Base-by-base conservation (phyloP, 306 rosid genomes). In the Comarum palustre region DNA sequence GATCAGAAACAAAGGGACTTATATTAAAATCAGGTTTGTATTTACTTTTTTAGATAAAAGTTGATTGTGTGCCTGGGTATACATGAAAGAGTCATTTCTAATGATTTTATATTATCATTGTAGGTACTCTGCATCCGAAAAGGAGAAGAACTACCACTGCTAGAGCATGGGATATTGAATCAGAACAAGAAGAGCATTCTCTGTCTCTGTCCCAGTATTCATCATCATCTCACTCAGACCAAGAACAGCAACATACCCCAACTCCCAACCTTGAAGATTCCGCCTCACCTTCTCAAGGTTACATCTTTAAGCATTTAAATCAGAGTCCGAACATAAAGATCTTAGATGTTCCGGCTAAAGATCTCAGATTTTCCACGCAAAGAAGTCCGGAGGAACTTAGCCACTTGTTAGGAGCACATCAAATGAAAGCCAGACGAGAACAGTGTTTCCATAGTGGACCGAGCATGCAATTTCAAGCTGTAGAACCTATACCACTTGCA, bases 141-240 rank as follows among this genome's bases (percentile, higher is more conserved):
- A 88, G 86, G 82, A 87, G 88, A 84, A 85, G 95, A 84, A 88
- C 89, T 24, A 85, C 74, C 0, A 79, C 81, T 58, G 71, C 85
- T 4, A 89, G 86, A 81, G 83, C 77, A 62, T 86, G 84, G 89
- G 90, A 88, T 69, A 79, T 87, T 51, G 96, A 94, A 55, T 84
- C 90, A 29, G 99, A 91, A 73, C 96, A 87, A 78, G 99, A 94
- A 89, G 99, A 94, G 76, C 99, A 91, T 80, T 94, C 99, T 61
- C 84, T 91, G 58, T 91, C 99, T 7, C 75, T 91, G 29, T 92
- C 98, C 3, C 98, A 92, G 73, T 84, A 87, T 72, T 90, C 96
- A 38, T 90, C 98, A 41, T 94, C 96, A 25, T 92, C 98, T 22
- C 92, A 76, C 70, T 90, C 98, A 17, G 96, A 92, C 83, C 98